These are phyloP conservation scores for Phytophthora megakarya DNA, from an alignment of 352 stramenopile species.

Conservation along the genomic window DNA sequence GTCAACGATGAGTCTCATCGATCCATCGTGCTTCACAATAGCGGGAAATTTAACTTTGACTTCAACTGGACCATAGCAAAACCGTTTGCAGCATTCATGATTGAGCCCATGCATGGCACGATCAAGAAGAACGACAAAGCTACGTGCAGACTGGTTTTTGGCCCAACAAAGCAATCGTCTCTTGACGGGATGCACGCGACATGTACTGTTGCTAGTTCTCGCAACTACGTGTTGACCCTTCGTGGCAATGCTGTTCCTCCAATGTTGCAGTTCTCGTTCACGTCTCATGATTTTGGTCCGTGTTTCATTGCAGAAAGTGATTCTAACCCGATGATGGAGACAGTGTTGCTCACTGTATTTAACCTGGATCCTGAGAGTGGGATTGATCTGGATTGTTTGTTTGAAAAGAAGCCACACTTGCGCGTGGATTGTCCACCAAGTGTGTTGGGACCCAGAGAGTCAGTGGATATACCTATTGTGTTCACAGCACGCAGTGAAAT, in stretches of 20 bases:
- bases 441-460: conserved; percentile 81
- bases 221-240: conserved; percentile 80
- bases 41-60: conserved; percentile 96
- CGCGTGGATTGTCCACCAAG: conserved; percentile 85
- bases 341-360: conserved; percentile 65
- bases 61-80: conserved; percentile 81
- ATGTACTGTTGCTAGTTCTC: conserved; percentile 88
- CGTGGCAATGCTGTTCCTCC: conserved; percentile 81
- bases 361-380: conserved; percentile 87
- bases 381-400: conserved; percentile 90
- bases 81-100: conserved; percentile 47
- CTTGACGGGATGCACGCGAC: conserved; percentile 74
- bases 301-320: conserved; percentile 91
- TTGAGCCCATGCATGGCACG: conserved; percentile 81
- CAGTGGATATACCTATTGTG: conserved; percentile 74
- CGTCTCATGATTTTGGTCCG: conserved; percentile 89
- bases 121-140: conserved; percentile 90
- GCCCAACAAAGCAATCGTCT: conserved; percentile 69
- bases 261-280: conserved; percentile 90
- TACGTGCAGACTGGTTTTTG: conserved; percentile 75
- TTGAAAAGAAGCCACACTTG: conserved; percentile 87
- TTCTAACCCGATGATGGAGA: conserved; percentile 57
- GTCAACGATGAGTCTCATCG: conserved; percentile 81
- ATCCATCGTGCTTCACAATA: conserved; percentile 87
- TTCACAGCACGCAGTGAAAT: conserved; percentile 89